phyloP scores from a whole-genome alignment of 169 alveolate genomes.

The Plasmodium relictum region DNA sequence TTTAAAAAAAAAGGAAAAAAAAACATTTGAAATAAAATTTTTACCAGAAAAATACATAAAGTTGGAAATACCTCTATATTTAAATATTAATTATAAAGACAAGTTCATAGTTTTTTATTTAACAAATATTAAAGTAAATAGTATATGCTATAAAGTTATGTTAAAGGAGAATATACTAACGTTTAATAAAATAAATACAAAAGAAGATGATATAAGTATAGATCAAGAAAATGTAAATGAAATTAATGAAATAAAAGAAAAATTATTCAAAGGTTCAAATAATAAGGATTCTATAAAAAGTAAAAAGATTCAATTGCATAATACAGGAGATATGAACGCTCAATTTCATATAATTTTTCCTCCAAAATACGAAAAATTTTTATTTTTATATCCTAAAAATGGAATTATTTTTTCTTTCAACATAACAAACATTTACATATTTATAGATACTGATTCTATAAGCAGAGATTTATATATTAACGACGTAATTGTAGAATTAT shows the following conservation, averaged over 20 bases:
- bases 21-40: constrained; percentile 63
- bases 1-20: constrained; percentile 69
- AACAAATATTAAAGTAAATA: constrained; percentile 50
- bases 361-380: constrained; percentile 30
- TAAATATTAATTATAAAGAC: constrained; percentile 25
- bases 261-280: constrained; percentile 22
- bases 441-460: constrained; percentile 42
- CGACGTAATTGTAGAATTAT: constrained; percentile 38
- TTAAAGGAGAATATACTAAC: constrained; percentile 43
- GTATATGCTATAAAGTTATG: constrained; percentile 64
- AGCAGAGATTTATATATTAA: constrained; percentile 53
- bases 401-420: constrained; percentile 73
- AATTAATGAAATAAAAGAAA: constrained; percentile 46
- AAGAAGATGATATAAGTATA: background rate
- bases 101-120: constrained; percentile 36
- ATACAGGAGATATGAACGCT: constrained; percentile 73
- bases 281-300: constrained; percentile 36
- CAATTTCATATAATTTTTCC: constrained; percentile 59
- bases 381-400: constrained; percentile 68
- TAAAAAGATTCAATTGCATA: constrained; percentile 50
- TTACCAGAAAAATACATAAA: constrained; percentile 54
- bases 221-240: background rate
- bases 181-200: constrained; percentile 24
- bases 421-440: constrained; percentile 38
- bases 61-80: constrained; percentile 52